A percentile compares a stretch with the other conserved stretches of the same genome.
phyloP scores from a whole-genome alignment of 148 eudicot genomes.

The Rhododendron mucronatum region DNA sequence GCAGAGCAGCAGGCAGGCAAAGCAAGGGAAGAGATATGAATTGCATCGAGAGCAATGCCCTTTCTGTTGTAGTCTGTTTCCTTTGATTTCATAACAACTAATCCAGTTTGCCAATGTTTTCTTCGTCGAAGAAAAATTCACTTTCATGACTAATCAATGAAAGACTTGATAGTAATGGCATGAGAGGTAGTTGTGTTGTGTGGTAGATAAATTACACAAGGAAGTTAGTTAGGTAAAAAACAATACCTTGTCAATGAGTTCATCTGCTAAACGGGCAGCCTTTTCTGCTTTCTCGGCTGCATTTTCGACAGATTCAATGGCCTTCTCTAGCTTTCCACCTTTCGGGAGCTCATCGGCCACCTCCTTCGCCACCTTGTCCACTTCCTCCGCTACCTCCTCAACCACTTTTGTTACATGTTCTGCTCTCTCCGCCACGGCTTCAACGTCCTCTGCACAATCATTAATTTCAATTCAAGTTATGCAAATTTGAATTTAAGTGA shows the following conservation, averaged over 20 bases:
- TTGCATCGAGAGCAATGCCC: too few species aligned
- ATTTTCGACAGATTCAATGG: constrained; percentile 14
- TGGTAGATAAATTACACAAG: not conserved
- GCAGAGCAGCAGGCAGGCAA: too few species aligned
- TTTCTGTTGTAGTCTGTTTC: too few species aligned
- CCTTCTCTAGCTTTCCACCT: constrained; percentile 17
- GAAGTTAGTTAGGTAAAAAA: not conserved
- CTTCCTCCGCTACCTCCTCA: constrained; percentile 36
- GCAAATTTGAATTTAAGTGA: too few species aligned
- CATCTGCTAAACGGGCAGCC: constrained; percentile 24
- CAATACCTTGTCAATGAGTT: constrained; percentile 35
- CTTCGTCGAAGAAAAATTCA: too few species aligned
- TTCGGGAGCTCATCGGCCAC: constrained; percentile 25
- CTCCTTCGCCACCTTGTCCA: constrained; percentile 35
- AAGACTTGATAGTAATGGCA: not conserved
- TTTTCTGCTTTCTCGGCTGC: constrained; percentile 20
- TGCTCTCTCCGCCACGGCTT: constrained; percentile 20
- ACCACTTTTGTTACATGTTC: constrained; percentile 24
- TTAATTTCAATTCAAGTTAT: not conserved
- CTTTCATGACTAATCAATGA: too few species aligned
- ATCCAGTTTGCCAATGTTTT: too few species aligned
- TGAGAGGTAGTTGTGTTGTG: not conserved
- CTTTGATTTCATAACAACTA: too few species aligned
- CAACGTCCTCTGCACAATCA: constrained; percentile 21
- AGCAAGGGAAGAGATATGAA: too few species aligned